Evolutionary conservation across 2,329 filamentous ascomycete genomes (phyloP), one percentile per base, ranked within the genome.

Genomic region (Alternaria ethzedia): DNA sequence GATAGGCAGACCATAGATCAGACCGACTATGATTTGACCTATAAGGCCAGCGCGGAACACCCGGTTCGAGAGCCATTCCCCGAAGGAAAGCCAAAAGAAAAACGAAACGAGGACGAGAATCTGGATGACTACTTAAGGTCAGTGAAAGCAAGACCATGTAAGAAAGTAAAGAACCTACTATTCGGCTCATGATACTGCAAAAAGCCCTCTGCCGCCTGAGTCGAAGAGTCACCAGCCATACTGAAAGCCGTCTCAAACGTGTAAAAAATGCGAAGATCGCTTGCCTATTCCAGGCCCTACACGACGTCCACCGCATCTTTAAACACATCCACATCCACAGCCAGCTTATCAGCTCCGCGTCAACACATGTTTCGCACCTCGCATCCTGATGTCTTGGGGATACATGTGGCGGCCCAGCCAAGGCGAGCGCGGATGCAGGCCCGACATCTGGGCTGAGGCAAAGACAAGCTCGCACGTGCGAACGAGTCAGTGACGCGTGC

Each of bases 61-160:
- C 8, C 56, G 61, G 13, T 56, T 45, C 12, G 62, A 67, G 3
- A 63, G 25, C 30, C 65, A 67, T 44, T 65, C 63, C 6, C 63
- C 47, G n/a, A 65, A 51, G 13, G 59, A 60, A 3, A 67, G 51
- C 54, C 57, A 67, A 4, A 60, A 63, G 30, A 67, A 65, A 50
- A 67, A 65, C 8, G 60, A 66, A 11, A 68, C 30, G 9, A 68
- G 21, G 10, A 66, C 59, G 8, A 64, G 57, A 12, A 63, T 55
- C n/a, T 56, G 58, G 8, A 61, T 52, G 32, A 65, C 62, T 61
- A 5, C 6, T 5, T 2, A 9, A 23, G 3, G 1, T 46, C 3
- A 46, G 12, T 0, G 7, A 13, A 2, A 15, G 4, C 8, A 1
- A 25, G 9, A 46, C 47, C 23, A 13, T 2, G 6, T 12, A 23